Evolutionary conservation across 179 eudicot species (phyloP).

Genomic region (Pouteria campechiana): DNA sequence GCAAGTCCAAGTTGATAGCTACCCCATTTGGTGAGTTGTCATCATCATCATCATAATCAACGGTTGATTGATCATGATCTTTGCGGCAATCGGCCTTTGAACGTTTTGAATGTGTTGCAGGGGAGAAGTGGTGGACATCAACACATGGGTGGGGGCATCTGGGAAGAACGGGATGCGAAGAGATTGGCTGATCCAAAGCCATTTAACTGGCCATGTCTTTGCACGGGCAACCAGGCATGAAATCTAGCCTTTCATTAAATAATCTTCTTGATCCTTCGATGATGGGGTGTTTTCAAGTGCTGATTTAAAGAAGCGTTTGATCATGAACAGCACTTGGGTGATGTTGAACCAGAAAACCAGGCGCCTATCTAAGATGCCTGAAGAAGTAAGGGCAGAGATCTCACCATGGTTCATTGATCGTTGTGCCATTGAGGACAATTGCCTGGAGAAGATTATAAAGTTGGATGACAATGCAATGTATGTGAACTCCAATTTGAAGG

Average conservation of each 20-base stretch:
- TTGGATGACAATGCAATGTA: conserved; percentile 26
- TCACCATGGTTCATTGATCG: conserved; percentile 35
- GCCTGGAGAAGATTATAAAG: conserved; percentile 29
- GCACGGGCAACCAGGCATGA: conserved; percentile 37
- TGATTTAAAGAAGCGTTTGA: neutral
- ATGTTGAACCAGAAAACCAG: conserved; percentile 52
- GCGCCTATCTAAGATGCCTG: conserved; percentile 49
- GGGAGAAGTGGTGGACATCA: conserved; percentile 38
- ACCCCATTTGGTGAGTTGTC: conserved; percentile 33
- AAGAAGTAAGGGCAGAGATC: conserved; percentile 42
- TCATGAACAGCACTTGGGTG: conserved; percentile 34
- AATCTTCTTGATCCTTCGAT: neutral
- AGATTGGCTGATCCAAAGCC: conserved; percentile 30
- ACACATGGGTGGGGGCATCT: conserved; percentile 48
- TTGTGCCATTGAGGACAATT: conserved; percentile 21
- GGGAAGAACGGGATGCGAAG: conserved; percentile 49
- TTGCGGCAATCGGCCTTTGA: too few relatives aligned
- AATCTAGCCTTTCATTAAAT: neutral
- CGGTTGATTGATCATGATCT: too few relatives aligned
- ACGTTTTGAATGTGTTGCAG: conserved; percentile 8
- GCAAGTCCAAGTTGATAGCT: conserved; percentile 34
- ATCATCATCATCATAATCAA: neutral
- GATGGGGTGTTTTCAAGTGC: neutral
- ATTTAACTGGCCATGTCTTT: conserved; percentile 17
- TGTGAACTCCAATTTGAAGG: conserved; percentile 27